Evolutionary conservation across 306 rosid species (phyloP), one percentile per base, ranked within the genome.

Genomic region (Quercus agrifolia): DNA sequence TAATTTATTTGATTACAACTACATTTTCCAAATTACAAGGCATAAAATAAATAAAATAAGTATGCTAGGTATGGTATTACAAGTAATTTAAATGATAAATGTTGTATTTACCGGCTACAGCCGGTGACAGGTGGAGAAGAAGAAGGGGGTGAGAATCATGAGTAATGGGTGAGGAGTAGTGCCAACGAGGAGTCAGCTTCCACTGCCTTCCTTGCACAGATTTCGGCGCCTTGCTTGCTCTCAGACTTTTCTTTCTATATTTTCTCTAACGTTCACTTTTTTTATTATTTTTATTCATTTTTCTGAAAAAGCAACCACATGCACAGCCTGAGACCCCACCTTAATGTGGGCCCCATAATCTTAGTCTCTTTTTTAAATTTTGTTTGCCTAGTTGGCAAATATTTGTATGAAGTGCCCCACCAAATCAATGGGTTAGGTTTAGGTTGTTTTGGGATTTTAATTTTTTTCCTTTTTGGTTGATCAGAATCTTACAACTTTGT

Each of bases 171-270:
- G 46, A 41, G 46, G 44, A 59, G 76, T 8, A 59, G 76, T 8
- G 38, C 66, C 13, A 52, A 74, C 18, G 2, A 78, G 27, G 72
- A 27, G 74, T 20, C n/a, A 5, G 59, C 13, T 33, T 23, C n/a
- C 76, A 6, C 66, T 10, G 35, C 12, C 41, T 57, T 79, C 46
- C 58, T 30, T 13, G 90, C 87, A 71, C 82, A 66, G 79, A 78
- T 86, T 78, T 84, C 85, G 88, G 88, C 89, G 88, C 41, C 56
- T 54, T 41, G 28, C 85, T 62, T 83, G 1, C 69, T 2, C 54
- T 12, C 54, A 10, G 14, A 1, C 54, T 49, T 13, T 33, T 15
- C 20, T 33, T 15, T 55, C 23, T n/a, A 5, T 3, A 21, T 27
- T 33, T 33, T 46, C 56, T 61, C 51, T 23, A 62, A 19, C 31